Base-by-base conservation (phyloP, 306 rosid genomes). In the Astragalus glycyphyllos region DNA sequence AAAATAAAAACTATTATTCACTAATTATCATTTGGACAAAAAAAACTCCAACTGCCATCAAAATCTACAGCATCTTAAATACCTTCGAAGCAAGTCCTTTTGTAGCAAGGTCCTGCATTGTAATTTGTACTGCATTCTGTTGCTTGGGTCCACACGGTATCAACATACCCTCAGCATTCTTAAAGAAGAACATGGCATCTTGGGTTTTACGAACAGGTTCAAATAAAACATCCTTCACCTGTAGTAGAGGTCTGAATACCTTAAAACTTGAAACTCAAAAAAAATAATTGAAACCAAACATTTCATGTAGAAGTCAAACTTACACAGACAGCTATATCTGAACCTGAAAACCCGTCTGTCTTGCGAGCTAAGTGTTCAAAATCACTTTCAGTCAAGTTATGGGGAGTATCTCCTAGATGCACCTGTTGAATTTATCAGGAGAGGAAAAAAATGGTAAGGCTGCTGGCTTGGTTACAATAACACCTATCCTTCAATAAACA, bases 121-220 rank as follows among this genome's bases (percentile, higher is more conserved):
- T 71, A 48, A 82, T 81, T 75, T 95, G 99, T 68, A 87, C 48
- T 9, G 96, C 86, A 76, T 76, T 82, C 15, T 65, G 87, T 66
- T 95, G 96, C 87, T 95, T 95, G 70, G 92, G 88, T 78, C 99
- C 97, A 69, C 99, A 91, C 11, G 99, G 99, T 46, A 89, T 75
- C 92, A 88, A 91, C 95, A 84, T 87, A 51, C 65, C 90, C 77
- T 87, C 83, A 5, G 87, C 32, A 70, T 56, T 84, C 69, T 82
- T 84, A 54, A 77, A 64, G 86, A 95, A 95, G 83, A 82, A 91
- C 99, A 95, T 95, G 68, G 99, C 99, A 56, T 95, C 99, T 86
- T 95, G 99, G 26, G 99, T 95, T 85, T 95, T 95, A 41, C 99
- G 97, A 46, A 95, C 99, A 71, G 99, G 99, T 80, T 95, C 99